These are phyloP conservation scores for Tothia fuscella DNA, from an alignment of 2,329 filamentous ascomycete genomes.

Conservation along the genomic window DNA sequence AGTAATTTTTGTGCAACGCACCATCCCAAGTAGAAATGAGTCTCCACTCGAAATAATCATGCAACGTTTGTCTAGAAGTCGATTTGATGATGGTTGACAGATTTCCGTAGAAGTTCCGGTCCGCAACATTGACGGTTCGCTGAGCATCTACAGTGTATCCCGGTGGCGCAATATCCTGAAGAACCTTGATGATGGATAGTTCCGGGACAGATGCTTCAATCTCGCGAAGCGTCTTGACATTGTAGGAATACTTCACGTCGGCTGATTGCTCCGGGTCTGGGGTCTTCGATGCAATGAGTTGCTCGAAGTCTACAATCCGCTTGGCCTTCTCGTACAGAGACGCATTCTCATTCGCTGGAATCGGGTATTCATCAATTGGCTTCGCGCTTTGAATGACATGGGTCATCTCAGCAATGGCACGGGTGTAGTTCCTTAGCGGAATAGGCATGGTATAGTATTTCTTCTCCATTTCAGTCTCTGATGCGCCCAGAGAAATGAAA, in stretches of 20 bases:
- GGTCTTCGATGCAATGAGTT: background rate
- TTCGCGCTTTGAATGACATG: background rate
- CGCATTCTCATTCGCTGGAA: background rate
- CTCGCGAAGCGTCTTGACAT: conserved; percentile 46
- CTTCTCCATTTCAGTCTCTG: background rate
- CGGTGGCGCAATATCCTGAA: conserved; percentile 25
- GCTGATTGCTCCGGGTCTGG: background rate
- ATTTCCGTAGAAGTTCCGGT: conserved; percentile 48
- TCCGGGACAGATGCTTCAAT: conserved; percentile 44
- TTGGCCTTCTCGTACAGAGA: background rate
- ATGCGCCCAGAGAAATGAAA: background rate
- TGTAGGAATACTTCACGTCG: conserved; percentile 37
- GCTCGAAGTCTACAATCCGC: background rate
- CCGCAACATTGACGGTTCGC: conserved; percentile 47
- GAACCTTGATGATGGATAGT: conserved; percentile 40
- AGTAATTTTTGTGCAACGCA: background rate
- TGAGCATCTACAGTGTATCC: too few species aligned
- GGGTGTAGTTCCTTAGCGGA: background rate
- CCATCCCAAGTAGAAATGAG: background rate
- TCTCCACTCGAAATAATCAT: conserved; percentile 38
- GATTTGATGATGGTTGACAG: conserved; percentile 43
- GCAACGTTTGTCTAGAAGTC: conserved; percentile 43
- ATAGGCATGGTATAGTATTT: background rate
- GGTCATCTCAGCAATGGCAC: background rate
- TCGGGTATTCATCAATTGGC: background rate